These are phyloP conservation scores for Stipa capillata DNA, from an alignment of 176 grass and related monocot species.

Conservation along the genomic window DNA sequence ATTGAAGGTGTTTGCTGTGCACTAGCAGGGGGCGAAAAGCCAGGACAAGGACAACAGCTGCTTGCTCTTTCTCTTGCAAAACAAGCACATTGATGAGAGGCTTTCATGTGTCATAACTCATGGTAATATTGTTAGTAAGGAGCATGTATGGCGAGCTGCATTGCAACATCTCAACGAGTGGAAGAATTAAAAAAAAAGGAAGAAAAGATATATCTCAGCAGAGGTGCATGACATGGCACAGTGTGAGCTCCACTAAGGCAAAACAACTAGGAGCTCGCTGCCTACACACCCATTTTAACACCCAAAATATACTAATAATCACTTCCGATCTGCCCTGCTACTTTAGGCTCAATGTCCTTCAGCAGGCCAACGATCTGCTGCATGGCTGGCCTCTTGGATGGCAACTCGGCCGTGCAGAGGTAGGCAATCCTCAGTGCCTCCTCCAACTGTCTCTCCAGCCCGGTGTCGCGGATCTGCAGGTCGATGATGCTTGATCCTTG, in stretches of 20 bases:
- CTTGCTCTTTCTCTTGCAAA: neutral
- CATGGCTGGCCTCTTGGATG: constrained; percentile 90
- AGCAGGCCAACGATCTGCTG: constrained; percentile 95
- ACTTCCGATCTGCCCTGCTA: constrained; percentile 26
- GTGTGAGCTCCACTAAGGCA: constrained; percentile 8
- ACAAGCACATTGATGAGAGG: constrained; percentile 7
- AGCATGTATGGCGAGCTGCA: constrained; percentile 28
- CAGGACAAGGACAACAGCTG: neutral
- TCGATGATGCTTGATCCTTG: constrained; percentile 58
- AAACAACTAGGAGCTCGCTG: constrained; percentile 38
- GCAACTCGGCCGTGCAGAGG: constrained; percentile 79
- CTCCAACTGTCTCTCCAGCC: constrained; percentile 66
- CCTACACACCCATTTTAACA: constrained; percentile 11
- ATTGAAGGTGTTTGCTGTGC: neutral
- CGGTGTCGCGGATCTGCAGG: constrained; percentile 59
- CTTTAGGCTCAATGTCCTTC: constrained; percentile 92
- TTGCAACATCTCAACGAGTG: constrained; percentile 31
- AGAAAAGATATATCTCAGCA: constrained; percentile 10
- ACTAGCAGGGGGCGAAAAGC: neutral
- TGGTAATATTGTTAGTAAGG: constrained; percentile 21
- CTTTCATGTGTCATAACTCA: neutral
- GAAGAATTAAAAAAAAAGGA: neutral
- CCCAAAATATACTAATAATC: constrained; percentile 6
- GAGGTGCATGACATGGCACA: constrained; percentile 6
- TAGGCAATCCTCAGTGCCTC: constrained; percentile 84